These are phyloP conservation scores for Talaromyces trachyspermus DNA, from an alignment of 495 filamentous ascomycete species.

Conservation along the genomic window DNA sequence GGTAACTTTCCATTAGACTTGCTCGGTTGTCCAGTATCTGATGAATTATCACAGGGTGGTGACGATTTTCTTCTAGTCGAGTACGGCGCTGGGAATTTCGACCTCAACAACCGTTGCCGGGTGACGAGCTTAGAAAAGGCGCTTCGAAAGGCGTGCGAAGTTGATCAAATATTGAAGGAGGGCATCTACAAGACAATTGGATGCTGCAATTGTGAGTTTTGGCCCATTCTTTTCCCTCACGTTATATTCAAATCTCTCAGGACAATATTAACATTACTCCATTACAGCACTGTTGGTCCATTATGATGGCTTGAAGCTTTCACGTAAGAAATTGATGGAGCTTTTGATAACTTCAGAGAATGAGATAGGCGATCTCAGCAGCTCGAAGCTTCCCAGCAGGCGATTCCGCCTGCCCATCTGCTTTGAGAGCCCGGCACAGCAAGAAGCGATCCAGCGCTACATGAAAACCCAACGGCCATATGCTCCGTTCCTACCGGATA, in stretches of 20 bases:
- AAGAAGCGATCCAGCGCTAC: conserved; percentile 45
- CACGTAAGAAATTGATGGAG: conserved; percentile 24
- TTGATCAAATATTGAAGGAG: conserved; percentile 25
- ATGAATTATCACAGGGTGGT: conserved; percentile 29
- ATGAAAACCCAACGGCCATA: conserved; percentile 51
- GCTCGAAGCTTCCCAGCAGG: conserved; percentile 42
- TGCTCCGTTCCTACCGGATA: conserved; percentile 51
- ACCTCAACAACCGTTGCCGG: conserved; percentile 44
- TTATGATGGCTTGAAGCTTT: conserved; percentile 37
- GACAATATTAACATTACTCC: background rate
- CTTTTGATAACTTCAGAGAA: conserved; percentile 22
- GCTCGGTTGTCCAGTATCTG: background rate
- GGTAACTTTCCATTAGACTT: background rate
- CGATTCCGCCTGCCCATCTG: conserved; percentile 47
- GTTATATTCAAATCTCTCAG: too few species aligned
- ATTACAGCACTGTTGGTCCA: conserved; percentile 35
- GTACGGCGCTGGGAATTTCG: conserved; percentile 41
- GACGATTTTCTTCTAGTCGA: conserved; percentile 49
- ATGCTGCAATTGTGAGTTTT: conserved; percentile 34
- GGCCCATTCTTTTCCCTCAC: too few species aligned
- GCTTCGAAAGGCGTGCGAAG: conserved; percentile 20
- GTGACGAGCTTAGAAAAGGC: conserved; percentile 40
- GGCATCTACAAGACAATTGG: conserved; percentile 40
- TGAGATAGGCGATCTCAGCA: conserved; percentile 27
- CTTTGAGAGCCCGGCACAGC: conserved; percentile 43